Conservation (phyloP, 2,329 filamentous ascomycete species). For the Herpotrichia juniperi region DNA sequence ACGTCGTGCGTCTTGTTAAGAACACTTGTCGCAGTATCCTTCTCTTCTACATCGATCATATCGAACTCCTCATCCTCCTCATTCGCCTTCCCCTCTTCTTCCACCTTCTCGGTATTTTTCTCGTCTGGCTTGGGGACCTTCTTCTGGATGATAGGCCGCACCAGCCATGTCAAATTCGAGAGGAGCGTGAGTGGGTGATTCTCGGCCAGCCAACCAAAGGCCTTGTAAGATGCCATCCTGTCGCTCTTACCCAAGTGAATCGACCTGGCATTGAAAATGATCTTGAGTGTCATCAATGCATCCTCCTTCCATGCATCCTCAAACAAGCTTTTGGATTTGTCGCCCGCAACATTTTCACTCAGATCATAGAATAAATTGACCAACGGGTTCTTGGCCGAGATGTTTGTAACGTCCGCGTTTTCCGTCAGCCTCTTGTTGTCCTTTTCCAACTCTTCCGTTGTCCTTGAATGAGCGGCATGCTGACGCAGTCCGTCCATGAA, state of each 20-base stretch:
- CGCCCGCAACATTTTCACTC: slow-evolving; percentile 47
- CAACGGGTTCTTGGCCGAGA: slow-evolving; percentile 53
- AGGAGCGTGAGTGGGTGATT: slow-evolving; percentile 62
- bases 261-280: slow-evolving; percentile 66
- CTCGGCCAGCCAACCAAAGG: slow-evolving; percentile 62
- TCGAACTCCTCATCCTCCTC: slow-evolving; percentile 43
- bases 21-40: slow-evolving; percentile 12
- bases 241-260: slow-evolving; percentile 65
- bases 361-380: slow-evolving; percentile 64
- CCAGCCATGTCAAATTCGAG: slow-evolving; percentile 61
- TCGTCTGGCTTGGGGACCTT: slow-evolving; percentile 50
- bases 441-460: slow-evolving; percentile 14
- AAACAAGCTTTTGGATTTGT: slow-evolving; percentile 51
- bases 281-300: slow-evolving; percentile 58
- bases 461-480: slow-evolving; percentile 18
- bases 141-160: slow-evolving; percentile 62
- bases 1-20: slow-evolving; percentile 28
- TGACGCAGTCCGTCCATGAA: slow-evolving; percentile 27
- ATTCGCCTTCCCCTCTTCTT: slow-evolving; percentile 9
- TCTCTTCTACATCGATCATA: slow-evolving; percentile 51
- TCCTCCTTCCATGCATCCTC: slow-evolving; percentile 58
- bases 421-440: slow-evolving; percentile 59
- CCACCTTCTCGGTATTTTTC: slow-evolving; percentile 3
- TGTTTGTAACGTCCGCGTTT: slow-evolving; percentile 57
- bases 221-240: slow-evolving; percentile 57